Evolutionary conservation across 1,284 basidiomycete genomes (phyloP).

Genomic region (Volvariella volvacea): DNA sequence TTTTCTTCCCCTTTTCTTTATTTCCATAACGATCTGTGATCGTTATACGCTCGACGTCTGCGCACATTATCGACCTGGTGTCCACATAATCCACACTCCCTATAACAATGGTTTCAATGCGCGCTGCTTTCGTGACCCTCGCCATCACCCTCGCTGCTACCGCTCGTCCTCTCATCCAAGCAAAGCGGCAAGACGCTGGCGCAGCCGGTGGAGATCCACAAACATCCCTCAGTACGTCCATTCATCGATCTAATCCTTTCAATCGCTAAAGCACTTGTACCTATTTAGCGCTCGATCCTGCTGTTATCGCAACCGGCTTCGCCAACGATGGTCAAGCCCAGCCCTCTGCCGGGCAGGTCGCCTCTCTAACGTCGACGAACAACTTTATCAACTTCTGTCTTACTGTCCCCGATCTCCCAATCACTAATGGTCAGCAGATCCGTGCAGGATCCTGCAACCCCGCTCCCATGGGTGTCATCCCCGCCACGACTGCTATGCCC

Average conservation of each 20-base stretch:
- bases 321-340: constrained; percentile 36
- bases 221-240: constrained; percentile 28
- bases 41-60: constrained; percentile 12
- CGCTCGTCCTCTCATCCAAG: neutral
- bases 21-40: constrained; percentile 22
- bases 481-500: constrained; percentile 16
- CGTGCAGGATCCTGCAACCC: constrained; percentile 47
- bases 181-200: neutral
- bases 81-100: constrained; percentile 15
- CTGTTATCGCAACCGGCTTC: constrained; percentile 39
- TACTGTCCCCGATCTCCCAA: constrained; percentile 34
- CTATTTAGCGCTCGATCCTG: constrained; percentile 30
- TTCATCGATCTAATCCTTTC: neutral
- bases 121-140: constrained; percentile 22
- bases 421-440: constrained; percentile 47
- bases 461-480: constrained; percentile 21
- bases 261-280: constrained; percentile 7
- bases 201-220: constrained; percentile 26
- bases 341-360: constrained; percentile 27
- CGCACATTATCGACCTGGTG: constrained; percentile 22
- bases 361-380: constrained; percentile 19
- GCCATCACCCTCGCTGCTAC: neutral
- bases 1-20: constrained; percentile 14
- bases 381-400: constrained; percentile 54
- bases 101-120: constrained; percentile 19